Evolutionary conservation across 108 stramenopile genomes (phyloP), one percentile per base, ranked within the genome.

Genomic region (Stephanodiscus minutulus): DNA sequence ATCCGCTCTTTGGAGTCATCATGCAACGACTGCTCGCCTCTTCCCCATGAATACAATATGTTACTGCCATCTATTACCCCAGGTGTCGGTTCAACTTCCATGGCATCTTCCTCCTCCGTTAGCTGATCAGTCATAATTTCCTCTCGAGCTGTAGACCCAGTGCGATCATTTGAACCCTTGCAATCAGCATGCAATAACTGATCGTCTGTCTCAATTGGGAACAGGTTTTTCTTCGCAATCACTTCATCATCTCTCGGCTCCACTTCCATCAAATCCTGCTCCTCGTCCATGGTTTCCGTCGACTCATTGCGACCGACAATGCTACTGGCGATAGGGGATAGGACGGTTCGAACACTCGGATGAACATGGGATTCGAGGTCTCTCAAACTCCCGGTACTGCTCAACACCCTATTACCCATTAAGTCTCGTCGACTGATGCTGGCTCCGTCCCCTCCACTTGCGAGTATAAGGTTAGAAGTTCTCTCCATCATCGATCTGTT

Each of bases 121-220:
- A 46, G 22, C 22, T 21, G 55, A 25, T 18, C 41, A 57, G 28
- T 50, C 50, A 11, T 63, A 10, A 12, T 1, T 18, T 36, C 17
- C 68, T 55, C 36, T 52, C 33, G 21, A 52, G 1, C 35, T 36
- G n/a, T 15, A 25, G 39, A 61, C 20, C 62, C 59, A 10, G 56
- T 58, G 61, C 66, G 59, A 59, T 71, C 81, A 1, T 68, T 21
- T 21, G 59, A 44, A 21, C 47, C 43, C 35, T n/a, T 18, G n/a
- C 27, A 5, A 25, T 86, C 86, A 61, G 86, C 86, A 56, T 89
- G 84, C 12, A 86, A 57, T 18, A 79, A 77, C 37, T 76, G 84
- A 12, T 61, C 28, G 21, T 80, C 83, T 24, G 36, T 31, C 1
- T 83, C 87, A 79, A 84, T 83, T 9, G 79, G 83, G 55, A 83